Base-by-base conservation (phyloP, 1,284 basidiomycete species). In the Lignosus rhinocerotis region DNA sequence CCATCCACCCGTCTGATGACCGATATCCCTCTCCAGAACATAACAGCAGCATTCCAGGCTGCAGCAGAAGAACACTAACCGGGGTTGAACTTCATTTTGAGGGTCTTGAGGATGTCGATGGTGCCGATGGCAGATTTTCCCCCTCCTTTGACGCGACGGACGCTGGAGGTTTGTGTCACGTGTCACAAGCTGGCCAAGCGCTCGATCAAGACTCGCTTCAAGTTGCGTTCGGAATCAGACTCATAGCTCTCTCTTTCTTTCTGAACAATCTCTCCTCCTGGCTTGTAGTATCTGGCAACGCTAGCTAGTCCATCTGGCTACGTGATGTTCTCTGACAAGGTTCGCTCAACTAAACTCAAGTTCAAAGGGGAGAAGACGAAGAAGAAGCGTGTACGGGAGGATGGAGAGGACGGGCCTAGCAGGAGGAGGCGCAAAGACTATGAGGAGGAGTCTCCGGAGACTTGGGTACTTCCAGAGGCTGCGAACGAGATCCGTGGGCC, bases 331-430 rank as follows among this genome's bases (percentile, higher is more conserved):
- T 68, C 77, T 14, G 74, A 81, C 53, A 82, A 82, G 69, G 76
- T 84, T 19, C 84, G 85, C 57, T 80, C 88, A 1, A 83, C 82
- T 11, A 91, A 88, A 68, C 83, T 93, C 61, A 92, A 87, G 66
- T 94, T 94, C 76, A 94, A 94, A 71, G 92, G 92, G 11, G 93
- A 94, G 49, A 93, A 92, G 72, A 72, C 78, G 9, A 88, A 85
- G 75, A 91, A 90, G 79, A 94, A 93, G 70, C 82, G 91, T 47
- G 93, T 87, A 70, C 78, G 85, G 63, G 83, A 85, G 9, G 78
- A 78, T 34, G 81, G 74, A 32, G 82, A 77, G 11, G 81, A 80
- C 3, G 75, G 75, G 16, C 72, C 69, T 5, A 71, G 75, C 46
- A 80, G 81, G 64, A 80, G 84, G 32, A 80, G 75, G 36, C 74